phyloP scores from a whole-genome alignment of 116 monocot species.

The Cymodocea nodosa region DNA sequence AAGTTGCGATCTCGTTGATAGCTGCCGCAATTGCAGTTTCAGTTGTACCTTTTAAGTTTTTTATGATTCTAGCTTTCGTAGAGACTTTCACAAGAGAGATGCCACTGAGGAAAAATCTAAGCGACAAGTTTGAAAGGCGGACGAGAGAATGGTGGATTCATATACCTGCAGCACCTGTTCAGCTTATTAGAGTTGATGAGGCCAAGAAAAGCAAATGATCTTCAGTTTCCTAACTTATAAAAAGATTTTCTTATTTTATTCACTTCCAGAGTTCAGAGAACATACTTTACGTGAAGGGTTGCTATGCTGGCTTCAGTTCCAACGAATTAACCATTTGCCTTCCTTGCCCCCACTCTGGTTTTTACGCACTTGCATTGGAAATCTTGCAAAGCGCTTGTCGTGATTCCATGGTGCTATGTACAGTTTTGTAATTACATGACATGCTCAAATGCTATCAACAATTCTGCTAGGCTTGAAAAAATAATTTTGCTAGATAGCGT shows the following conservation, averaged over 20 bases:
- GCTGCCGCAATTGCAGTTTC: slow-evolving; percentile 26
- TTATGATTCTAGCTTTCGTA: slow-evolving; percentile 41
- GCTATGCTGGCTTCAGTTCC: too few species aligned
- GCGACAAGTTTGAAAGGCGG: slow-evolving; percentile 43
- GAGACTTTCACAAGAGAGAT: slow-evolving; percentile 75
- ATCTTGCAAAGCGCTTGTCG: too few species aligned
- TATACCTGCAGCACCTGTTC: slow-evolving; percentile 87
- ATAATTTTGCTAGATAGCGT: too few species aligned
- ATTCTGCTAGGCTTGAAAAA: too few species aligned
- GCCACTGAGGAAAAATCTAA: slow-evolving; percentile 67
- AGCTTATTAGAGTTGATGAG: slow-evolving; percentile 34
- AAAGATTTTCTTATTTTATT: neutral
- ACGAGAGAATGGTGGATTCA: slow-evolving; percentile 92
- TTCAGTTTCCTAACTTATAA: neutral
- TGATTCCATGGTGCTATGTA: too few species aligned
- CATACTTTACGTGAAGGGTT: too few species aligned
- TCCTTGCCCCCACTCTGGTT: too few species aligned
- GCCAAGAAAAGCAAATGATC: slow-evolving; percentile 41
- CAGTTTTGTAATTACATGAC: too few species aligned
- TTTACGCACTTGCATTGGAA: too few species aligned
- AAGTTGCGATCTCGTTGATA: slow-evolving; percentile 37
- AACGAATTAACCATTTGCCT: too few species aligned
- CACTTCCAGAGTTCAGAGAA: neutral
- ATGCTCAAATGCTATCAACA: too few species aligned
- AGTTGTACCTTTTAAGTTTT: slow-evolving; percentile 37